phyloP scores from a whole-genome alignment of 768 basidiomycete species.

The Phlebiopsis flavidoalba region DNA sequence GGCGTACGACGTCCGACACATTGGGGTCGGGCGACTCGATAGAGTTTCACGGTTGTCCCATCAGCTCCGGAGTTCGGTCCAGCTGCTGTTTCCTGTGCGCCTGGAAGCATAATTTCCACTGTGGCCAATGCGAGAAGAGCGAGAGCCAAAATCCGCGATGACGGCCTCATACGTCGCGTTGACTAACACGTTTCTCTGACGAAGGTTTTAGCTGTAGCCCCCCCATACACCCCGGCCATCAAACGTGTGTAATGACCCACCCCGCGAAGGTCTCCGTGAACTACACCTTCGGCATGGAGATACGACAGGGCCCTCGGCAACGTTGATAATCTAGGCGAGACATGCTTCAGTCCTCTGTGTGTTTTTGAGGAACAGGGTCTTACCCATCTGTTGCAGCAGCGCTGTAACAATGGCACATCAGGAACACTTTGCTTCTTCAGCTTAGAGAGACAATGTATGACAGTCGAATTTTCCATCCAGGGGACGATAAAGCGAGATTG shows the following conservation, averaged over 20 bases:
- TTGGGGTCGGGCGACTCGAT: no score
- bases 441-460: background rate
- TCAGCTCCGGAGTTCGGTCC: no score
- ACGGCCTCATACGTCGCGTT: background rate
- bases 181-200: background rate
- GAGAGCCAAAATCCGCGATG: background rate
- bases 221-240: no score
- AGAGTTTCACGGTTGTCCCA: no score
- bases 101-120: no score
- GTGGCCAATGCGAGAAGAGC: background rate
- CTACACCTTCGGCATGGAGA: background rate
- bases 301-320: background rate
- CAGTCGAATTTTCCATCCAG: background rate
- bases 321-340: background rate
- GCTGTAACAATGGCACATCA: background rate
- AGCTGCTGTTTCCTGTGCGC: no score
- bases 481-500: background rate
- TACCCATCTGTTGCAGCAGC: background rate
- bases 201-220: no score
- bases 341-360: no score
- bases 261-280: conserved; percentile 4
- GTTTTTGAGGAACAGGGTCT: no score
- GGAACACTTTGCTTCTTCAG: background rate
- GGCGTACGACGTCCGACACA: no score
- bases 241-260: no score